Evolutionary conservation across 1,284 basidiomycete species (phyloP).

Genomic region (Cryptococcus depauperatus): DNA sequence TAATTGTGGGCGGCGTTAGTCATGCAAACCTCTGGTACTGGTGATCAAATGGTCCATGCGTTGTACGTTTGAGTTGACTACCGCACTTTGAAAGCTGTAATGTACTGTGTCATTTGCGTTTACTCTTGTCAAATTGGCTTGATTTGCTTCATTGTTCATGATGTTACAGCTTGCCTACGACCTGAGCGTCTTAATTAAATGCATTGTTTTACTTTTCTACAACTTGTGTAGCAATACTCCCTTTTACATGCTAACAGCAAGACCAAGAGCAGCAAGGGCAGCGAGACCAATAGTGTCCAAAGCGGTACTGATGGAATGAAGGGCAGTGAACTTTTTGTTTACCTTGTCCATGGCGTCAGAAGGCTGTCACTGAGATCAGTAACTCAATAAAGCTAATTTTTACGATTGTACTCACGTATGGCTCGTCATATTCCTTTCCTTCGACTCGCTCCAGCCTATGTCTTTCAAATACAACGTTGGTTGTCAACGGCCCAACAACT

Average conservation of each 20-base stretch:
- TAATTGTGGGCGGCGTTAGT: too few relatives aligned
- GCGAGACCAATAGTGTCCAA: conserved; percentile 58
- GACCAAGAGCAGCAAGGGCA: conserved; percentile 60
- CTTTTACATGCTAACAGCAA: conserved; percentile 48
- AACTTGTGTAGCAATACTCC: background rate
- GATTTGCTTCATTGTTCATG: too few relatives aligned
- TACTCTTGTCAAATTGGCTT: too few relatives aligned
- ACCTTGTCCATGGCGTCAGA: conserved; percentile 61
- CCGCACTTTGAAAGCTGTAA: too few relatives aligned
- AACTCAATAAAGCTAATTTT: background rate
- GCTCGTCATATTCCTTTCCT: conserved; percentile 58
- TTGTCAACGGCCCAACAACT: conserved; percentile 38
- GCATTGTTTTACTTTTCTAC: too few relatives aligned
- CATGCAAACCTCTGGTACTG: too few relatives aligned
- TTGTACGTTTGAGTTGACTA: too few relatives aligned
- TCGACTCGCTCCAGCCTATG: conserved; percentile 66
- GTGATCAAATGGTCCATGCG: too few relatives aligned
- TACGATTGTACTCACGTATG: conserved; percentile 50
- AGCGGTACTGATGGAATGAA: conserved; percentile 56
- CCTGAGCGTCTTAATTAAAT: too few relatives aligned
- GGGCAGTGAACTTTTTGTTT: conserved; percentile 56
- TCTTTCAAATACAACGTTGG: conserved; percentile 57
- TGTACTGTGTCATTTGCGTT: too few relatives aligned
- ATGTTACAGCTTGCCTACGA: too few relatives aligned
- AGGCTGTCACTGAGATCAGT: conserved; percentile 46